These are phyloP conservation scores for Cymbopogon flexuosus DNA, from an alignment of 202 grass and related monocot genomes.

Conservation along the genomic window DNA sequence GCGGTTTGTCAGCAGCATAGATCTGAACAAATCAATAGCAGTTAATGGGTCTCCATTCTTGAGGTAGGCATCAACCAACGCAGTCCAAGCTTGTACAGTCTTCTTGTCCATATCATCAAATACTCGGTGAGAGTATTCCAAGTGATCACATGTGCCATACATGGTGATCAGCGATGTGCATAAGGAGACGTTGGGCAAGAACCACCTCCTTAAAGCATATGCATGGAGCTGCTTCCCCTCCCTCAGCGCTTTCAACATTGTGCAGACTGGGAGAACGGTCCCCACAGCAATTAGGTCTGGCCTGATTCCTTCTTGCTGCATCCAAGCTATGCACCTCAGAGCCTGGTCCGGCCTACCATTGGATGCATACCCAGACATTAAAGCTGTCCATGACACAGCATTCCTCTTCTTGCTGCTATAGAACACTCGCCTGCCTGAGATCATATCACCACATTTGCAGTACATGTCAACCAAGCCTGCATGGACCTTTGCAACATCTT, in stretches of 20 bases:
- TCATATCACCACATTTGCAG: conserved; percentile 85
- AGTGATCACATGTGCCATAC: conserved; percentile 45
- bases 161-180: conserved; percentile 78
- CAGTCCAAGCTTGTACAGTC: conserved; percentile 76
- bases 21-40: conserved; percentile 61
- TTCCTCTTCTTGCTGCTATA: conserved; percentile 68
- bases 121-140: conserved; percentile 55
- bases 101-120: conserved; percentile 70
- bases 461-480: conserved; percentile 86
- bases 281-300: conserved; percentile 66
- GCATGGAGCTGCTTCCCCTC: conserved; percentile 74
- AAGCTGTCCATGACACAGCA: conserved; percentile 69
- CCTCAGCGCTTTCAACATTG: conserved; percentile 51
- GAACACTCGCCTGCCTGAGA: conserved; percentile 63
- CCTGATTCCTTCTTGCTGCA: conserved; percentile 80
- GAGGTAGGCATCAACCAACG: conserved; percentile 73
- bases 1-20: conserved; percentile 48
- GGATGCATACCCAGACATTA: conserved; percentile 85
- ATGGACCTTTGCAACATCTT: conserved; percentile 52
- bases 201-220: conserved; percentile 70
- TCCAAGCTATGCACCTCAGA: conserved; percentile 76
- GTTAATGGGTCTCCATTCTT: conserved; percentile 54
- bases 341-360: conserved; percentile 74
- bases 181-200: conserved; percentile 68
- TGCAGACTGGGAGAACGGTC: conserved; percentile 74